A percentile compares a stretch with the other conserved stretches of the same genome.
phyloP scores from a whole-genome alignment of 208 protist species.

The Trypanosoma scelopori region DNA sequence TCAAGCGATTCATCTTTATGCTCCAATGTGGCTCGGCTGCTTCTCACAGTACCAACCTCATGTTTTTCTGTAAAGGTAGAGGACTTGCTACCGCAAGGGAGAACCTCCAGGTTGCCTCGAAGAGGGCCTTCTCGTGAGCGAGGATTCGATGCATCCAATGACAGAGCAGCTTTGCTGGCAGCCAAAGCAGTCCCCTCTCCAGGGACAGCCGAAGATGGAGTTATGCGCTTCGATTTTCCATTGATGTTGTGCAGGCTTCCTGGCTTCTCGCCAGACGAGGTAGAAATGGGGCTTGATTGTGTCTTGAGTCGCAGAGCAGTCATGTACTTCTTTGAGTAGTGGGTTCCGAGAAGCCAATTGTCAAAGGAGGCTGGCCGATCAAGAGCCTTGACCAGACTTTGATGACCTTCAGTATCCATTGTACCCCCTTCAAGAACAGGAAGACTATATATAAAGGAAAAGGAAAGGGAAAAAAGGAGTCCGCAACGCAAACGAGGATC shows the following conservation, averaged over 20 bases:
- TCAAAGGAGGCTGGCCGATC: constrained; percentile 20
- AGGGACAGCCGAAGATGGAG: not conserved
- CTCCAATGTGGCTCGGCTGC: not conserved
- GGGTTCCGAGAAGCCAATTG: constrained; percentile 29
- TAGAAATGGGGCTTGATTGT: constrained; percentile 4
- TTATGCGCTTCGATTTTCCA: not conserved
- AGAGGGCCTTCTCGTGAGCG: not conserved
- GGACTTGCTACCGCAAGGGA: not conserved
- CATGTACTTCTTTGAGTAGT: constrained; percentile 28
- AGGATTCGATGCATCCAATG: not conserved
- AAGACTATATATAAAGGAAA: not conserved
- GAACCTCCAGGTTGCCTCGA: not conserved
- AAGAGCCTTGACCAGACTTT: constrained; percentile 12
- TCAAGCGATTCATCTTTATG: constrained; percentile 5
- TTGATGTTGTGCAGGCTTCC: not conserved
- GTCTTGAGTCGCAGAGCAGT: constrained; percentile 5
- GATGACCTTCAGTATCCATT: constrained; percentile 19
- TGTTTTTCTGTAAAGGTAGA: not conserved
- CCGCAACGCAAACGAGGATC: not conserved
- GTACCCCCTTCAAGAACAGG: too few species aligned
- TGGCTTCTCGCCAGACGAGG: constrained; percentile 1
- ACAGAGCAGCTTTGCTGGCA: not conserved
- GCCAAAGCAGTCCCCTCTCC: not conserved
- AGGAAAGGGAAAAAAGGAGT: constrained; percentile 7
- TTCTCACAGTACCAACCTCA: not conserved